Evolutionary conservation across 345 rosid species (phyloP).

Genomic region (Capsella bursapastoris): DNA sequence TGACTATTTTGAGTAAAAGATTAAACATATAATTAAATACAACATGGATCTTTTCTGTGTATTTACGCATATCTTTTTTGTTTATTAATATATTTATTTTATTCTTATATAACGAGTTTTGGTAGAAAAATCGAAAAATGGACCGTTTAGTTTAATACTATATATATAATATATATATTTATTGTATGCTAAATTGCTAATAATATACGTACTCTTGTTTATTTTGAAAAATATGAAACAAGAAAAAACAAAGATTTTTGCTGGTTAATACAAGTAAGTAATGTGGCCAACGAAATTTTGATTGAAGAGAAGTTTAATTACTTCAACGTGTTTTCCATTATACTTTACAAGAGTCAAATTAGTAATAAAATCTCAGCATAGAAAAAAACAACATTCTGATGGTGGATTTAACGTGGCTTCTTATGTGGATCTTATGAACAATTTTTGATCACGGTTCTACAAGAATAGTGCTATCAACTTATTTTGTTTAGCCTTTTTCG

Average conservation of each 20-base stretch:
- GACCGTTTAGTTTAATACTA: too few relatives aligned
- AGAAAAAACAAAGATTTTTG: background rate
- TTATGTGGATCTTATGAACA: constrained; percentile 5
- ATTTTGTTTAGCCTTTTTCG: constrained; percentile 11
- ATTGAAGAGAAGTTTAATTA: constrained; percentile 6
- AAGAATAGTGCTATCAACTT: constrained; percentile 6
- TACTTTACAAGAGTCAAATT: constrained; percentile 24
- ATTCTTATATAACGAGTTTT: too few relatives aligned
- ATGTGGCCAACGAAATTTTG: background rate
- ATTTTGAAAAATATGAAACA: background rate
- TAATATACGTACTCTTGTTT: too few relatives aligned
- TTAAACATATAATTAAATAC: background rate
- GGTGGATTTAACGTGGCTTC: constrained; percentile 36
- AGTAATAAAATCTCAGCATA: constrained; percentile 14
- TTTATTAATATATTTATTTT: too few relatives aligned
- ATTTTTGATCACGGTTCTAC: constrained; percentile 3
- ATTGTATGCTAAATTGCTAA: too few relatives aligned
- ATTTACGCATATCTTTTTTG: too few relatives aligned
- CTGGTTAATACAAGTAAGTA: background rate
- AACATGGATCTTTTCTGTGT: background rate
- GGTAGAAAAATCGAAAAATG: too few relatives aligned
- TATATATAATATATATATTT: too few relatives aligned
- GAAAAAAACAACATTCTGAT: constrained; percentile 5
- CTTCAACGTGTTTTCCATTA: constrained; percentile 39
- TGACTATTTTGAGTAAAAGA: background rate